A percentile compares a stretch with the other conserved stretches of the same genome.
phyloP scores from a whole-genome alignment of 2,329 filamentous ascomycete genomes.

The Alternaria sp. region DNA sequence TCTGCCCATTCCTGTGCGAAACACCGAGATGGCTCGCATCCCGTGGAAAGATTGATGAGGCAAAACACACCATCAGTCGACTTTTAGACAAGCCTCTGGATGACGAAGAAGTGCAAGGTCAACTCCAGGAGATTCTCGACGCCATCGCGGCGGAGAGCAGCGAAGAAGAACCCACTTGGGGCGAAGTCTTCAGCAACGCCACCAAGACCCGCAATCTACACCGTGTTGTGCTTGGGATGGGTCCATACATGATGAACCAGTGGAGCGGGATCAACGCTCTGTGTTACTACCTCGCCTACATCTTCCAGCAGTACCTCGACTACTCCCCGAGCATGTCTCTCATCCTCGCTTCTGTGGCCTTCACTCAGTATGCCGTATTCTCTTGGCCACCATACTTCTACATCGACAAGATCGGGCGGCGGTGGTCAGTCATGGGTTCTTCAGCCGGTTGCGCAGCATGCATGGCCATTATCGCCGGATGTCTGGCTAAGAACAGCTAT shows the following conservation, averaged over 20 bases:
- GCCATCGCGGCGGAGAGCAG: slow-evolving; percentile 37
- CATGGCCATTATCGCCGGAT: slow-evolving; percentile 45
- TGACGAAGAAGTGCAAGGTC: slow-evolving; percentile 41
- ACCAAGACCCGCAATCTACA: slow-evolving; percentile 46
- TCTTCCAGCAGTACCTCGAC: slow-evolving; percentile 47
- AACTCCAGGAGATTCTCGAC: slow-evolving; percentile 47
- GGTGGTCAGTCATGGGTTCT: slow-evolving; percentile 34
- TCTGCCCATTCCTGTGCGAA: slow-evolving; percentile 49
- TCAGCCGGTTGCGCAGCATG: slow-evolving; percentile 41
- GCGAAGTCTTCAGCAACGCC: slow-evolving; percentile 45
- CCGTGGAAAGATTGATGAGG: slow-evolving; percentile 30
- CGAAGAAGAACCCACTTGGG: slow-evolving; percentile 43
- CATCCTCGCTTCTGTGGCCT: slow-evolving; percentile 49
- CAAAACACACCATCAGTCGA: slow-evolving; percentile 30
- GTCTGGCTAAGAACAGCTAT: slow-evolving; percentile 30
- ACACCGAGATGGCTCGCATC: slow-evolving; percentile 49
- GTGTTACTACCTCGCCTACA: slow-evolving; percentile 48
- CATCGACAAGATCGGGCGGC: slow-evolving; percentile 55
- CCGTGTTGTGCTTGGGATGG: slow-evolving; percentile 47
- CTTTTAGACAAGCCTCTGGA: slow-evolving; percentile 41
- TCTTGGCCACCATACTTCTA: slow-evolving; percentile 50
- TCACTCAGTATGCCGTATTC: slow-evolving; percentile 53
- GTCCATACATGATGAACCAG: slow-evolving; percentile 52
- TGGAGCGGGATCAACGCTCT: slow-evolving; percentile 36
- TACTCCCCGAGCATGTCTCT: slow-evolving; percentile 35